These are phyloP conservation scores for Ophiocordyceps robertsii DNA, from an alignment of 2,329 filamentous ascomycete genomes.

Conservation along the genomic window DNA sequence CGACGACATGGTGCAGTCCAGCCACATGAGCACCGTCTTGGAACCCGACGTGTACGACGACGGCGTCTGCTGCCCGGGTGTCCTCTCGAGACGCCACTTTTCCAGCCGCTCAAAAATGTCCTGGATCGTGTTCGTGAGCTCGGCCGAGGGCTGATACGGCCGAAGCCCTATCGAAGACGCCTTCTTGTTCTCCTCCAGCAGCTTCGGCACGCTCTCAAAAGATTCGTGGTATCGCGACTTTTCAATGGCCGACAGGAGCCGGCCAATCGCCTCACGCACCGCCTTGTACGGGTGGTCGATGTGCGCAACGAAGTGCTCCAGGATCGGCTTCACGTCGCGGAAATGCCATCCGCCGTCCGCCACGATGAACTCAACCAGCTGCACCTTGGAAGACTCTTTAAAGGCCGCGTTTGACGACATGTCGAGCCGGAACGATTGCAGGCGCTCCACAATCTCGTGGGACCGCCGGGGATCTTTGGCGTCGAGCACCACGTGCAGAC, in stretches of 20 bases:
- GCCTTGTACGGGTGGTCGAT: conserved; percentile 97
- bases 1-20: conserved; percentile 80
- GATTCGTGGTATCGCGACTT: conserved; percentile 90
- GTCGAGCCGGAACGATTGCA: conserved; percentile 78
- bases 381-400: conserved; percentile 95
- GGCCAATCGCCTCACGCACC: conserved; percentile 86
- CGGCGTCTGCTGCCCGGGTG: conserved; percentile 80
- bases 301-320: conserved; percentile 79
- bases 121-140: conserved; percentile 59
- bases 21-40: conserved; percentile 91
- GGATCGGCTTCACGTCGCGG: conserved; percentile 73
- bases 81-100: conserved; percentile 72
- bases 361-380: conserved; percentile 77
- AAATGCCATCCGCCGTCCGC: conserved; percentile 93
- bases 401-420: conserved; percentile 95
- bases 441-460: conserved; percentile 71
- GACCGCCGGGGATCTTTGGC: conserved; percentile 79
- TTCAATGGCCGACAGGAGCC: conserved; percentile 77
- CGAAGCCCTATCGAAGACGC: conserved; percentile 72
- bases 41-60: conserved; percentile 91
- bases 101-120: conserved; percentile 71
- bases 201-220: conserved; percentile 61
- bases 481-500: conserved; percentile 78
- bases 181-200: conserved; percentile 67
- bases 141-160: conserved; percentile 65